Base-by-base conservation (phyloP, 306 rosid genomes). In the Boehmeria nivea region DNA sequence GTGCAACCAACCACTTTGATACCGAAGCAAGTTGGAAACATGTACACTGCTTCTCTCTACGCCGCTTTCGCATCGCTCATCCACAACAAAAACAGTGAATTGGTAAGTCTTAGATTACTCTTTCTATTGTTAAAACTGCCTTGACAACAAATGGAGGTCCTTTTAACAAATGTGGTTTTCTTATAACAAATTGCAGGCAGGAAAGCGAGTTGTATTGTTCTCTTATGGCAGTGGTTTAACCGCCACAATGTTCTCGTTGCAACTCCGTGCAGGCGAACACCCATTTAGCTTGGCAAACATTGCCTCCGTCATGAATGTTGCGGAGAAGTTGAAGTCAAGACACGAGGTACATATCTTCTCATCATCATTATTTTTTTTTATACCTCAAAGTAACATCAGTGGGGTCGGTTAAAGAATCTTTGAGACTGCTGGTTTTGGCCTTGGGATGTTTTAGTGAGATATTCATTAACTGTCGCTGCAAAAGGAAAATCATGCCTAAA, bases 1-100 rank as follows among this genome's bases (percentile, higher is more conserved):
- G 95, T 93, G 51, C 95, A 81, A 65, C 99, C 96, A 57, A 61
- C 89, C 54, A 93, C 96, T 65, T 81, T 85, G 78, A 14, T 93
- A 44, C 99, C 99, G 44, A 93, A 93, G 80, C 89, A 83, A 87
- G 86, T 87, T 17, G 99, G 99, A 62, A 93, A 93, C 80, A 87
- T 93, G 96, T 93, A 93, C 76, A 93, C 99, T 22, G 99, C 99
- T n/a, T 93, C 99, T 61, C 75, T 93, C 48, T 93, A 93, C 64
- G 99, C 99, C 24, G 99, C 99, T 64, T 87, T 87, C 70, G 93
- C 75, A 23, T 87, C 99, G 51, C 94, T 93, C 42, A 66, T 93
- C 49, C 99, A 93, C 75, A 83, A 83, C 69, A 87, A 84, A 55
- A 65, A 79, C 24, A 81, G 58, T 57, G 25, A 87, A 67, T 57